phyloP scores from a whole-genome alignment of 1,139 yeast genomes.

The Candida gigantensis region DNA sequence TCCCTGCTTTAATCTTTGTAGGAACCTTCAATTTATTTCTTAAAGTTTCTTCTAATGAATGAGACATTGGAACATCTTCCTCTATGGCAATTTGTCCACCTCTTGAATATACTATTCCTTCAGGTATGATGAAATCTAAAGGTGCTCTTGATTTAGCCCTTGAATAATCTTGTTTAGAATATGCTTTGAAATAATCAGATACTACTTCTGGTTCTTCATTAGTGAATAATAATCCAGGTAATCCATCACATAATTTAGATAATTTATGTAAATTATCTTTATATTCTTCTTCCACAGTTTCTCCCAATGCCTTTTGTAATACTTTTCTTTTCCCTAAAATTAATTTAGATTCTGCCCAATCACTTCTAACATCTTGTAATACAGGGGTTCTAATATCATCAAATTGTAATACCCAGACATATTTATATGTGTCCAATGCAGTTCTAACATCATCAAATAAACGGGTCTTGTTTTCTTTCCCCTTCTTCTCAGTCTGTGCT shows the following conservation, averaged over 20 bases:
- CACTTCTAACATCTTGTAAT: slow-evolving; percentile 85
- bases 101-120: slow-evolving; percentile 87
- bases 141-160: slow-evolving; percentile 89
- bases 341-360: slow-evolving; percentile 89
- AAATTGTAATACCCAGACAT: slow-evolving; percentile 81
- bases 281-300: slow-evolving; percentile 84
- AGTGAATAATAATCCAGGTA: slow-evolving; percentile 85
- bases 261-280: slow-evolving; percentile 77
- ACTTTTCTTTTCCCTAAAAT: slow-evolving; percentile 92
- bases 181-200: slow-evolving; percentile 77
- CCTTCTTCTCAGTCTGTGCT: slow-evolving; percentile 95
- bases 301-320: slow-evolving; percentile 88
- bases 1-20: slow-evolving; percentile 86
- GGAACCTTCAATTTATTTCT: slow-evolving; percentile 90
- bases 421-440: slow-evolving; percentile 73
- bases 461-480: slow-evolving; percentile 87
- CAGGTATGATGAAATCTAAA: slow-evolving; percentile 80
- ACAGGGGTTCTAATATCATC: slow-evolving; percentile 97
- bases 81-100: slow-evolving; percentile 90
- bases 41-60: slow-evolving; percentile 88
- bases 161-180: slow-evolving; percentile 78
- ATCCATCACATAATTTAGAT: slow-evolving; percentile 60
- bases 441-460: slow-evolving; percentile 88
- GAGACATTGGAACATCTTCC: slow-evolving; percentile 96
- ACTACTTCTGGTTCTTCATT: slow-evolving; percentile 84